phyloP scores from a whole-genome alignment of 768 basidiomycete genomes.

The Pleurotus tuber-regium region DNA sequence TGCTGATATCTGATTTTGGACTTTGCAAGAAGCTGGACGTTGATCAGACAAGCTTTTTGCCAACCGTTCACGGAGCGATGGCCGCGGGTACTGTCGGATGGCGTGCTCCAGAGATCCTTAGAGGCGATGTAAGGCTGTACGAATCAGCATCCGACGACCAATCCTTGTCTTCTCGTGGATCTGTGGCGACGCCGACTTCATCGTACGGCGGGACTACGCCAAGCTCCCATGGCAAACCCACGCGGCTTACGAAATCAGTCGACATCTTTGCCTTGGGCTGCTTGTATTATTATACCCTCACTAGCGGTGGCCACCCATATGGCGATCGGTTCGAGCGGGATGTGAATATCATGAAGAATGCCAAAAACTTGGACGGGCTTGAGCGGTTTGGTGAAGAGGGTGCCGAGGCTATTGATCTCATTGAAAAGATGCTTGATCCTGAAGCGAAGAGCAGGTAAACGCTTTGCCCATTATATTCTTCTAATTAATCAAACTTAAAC shows the following conservation, averaged over 20 bases:
- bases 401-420: slow-evolving; percentile 83
- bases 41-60: slow-evolving; percentile 95
- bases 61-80: slow-evolving; percentile 85
- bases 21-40: slow-evolving; percentile 93
- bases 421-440: slow-evolving; percentile 73
- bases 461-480: slow-evolving; percentile 1
- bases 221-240: slow-evolving; percentile 42
- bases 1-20: slow-evolving; percentile 97
- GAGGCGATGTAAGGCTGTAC: slow-evolving; percentile 92
- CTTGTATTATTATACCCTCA: slow-evolving; percentile 90
- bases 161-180: slow-evolving; percentile 66
- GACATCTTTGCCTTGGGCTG: slow-evolving; percentile 97
- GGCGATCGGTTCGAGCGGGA: slow-evolving; percentile 93
- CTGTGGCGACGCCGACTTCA: slow-evolving; percentile 49
- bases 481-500: background rate
- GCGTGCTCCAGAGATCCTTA: slow-evolving; percentile 94
- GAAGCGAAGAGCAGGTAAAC: slow-evolving; percentile 74
- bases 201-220: slow-evolving; percentile 21
- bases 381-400: slow-evolving; percentile 91
- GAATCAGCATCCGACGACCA: slow-evolving; percentile 63
- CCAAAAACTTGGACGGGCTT: slow-evolving; percentile 66
- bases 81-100: slow-evolving; percentile 95
- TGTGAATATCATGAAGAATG: slow-evolving; percentile 86
- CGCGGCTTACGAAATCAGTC: slow-evolving; percentile 88
- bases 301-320: slow-evolving; percentile 89